Evolutionary conservation across 192 early-diverging fungal genomes (phyloP).

Genomic region (Coemansia sp.): DNA sequence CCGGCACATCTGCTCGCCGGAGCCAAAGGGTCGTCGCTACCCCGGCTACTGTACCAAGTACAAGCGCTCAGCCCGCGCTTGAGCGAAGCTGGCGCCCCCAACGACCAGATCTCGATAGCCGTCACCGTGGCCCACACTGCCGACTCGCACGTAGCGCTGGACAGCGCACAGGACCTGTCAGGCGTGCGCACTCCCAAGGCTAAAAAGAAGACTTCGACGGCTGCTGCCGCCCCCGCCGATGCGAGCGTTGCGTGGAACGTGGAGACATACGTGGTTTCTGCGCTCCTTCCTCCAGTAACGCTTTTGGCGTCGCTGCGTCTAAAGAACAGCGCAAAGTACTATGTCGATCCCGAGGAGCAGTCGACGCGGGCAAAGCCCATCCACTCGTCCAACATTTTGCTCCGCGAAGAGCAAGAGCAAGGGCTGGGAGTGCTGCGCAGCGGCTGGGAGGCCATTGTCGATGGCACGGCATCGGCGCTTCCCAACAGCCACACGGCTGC

Average conservation of each 20-base stretch:
- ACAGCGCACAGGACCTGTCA: slow-evolving; percentile 2
- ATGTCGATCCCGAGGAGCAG: slow-evolving; percentile 51
- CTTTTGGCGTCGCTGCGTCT: slow-evolving; percentile 49
- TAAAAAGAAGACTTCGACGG: slow-evolving; percentile 1
- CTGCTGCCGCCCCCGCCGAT: not conserved
- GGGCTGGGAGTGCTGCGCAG: slow-evolving; percentile 55
- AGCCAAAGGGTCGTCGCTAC: slow-evolving; percentile 15
- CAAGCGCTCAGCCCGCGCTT: slow-evolving; percentile 44
- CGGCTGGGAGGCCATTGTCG: slow-evolving; percentile 54
- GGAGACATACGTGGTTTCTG: slow-evolving; percentile 42
- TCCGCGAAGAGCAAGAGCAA: slow-evolving; percentile 56
- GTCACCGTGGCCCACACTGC: slow-evolving; percentile 46
- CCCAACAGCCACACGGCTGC: slow-evolving; percentile 11
- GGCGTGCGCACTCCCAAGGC: not conserved
- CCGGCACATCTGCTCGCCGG: slow-evolving; percentile 24
- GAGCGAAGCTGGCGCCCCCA: slow-evolving; percentile 22
- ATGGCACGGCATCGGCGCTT: slow-evolving; percentile 21
- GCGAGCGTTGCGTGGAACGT: slow-evolving; percentile 26
- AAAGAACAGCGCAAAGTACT: slow-evolving; percentile 56
- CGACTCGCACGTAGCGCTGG: slow-evolving; percentile 28
- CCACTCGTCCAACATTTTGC: slow-evolving; percentile 55
- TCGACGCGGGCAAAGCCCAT: slow-evolving; percentile 17
- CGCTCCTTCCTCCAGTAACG: slow-evolving; percentile 49
- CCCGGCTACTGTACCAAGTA: slow-evolving; percentile 49
- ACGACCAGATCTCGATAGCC: slow-evolving; percentile 49